Base-by-base conservation (phyloP, 768 basidiomycete species). In the Auricularia heimuer region DNA sequence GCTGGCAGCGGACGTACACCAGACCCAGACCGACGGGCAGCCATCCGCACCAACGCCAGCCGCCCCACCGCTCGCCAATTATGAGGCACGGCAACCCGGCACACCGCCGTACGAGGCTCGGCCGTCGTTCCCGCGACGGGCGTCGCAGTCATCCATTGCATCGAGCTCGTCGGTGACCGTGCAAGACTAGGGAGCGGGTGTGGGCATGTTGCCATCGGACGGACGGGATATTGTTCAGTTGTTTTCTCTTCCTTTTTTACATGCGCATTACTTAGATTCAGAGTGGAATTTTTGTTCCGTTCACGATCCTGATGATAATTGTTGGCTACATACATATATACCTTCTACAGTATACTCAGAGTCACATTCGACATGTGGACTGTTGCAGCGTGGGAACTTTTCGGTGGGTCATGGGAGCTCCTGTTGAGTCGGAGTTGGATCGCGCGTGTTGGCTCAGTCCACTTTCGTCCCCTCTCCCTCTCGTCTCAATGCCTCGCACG, bases 401-500 rank as follows among this genome's bases (percentile, higher is more conserved):
- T 45, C 44, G 10, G 10, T 45, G 44, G 11, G 10, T 45, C 18
- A 11, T 10, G 44, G 44, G 44, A 18, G 10, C 18, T 3, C 18
- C 14, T 16, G 47, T 51, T 51, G 14, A 18, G 47, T 51, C 47
- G 47, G 47, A 51, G 47, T 51, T 51, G 47, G 47, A 51, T 42
- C 16, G 47, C 47, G 47, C 47, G 47, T 18, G 18, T 51, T 51
- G 47, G 47, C 21, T 51, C 47, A 21, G 10, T 18, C 21, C 7
- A 6, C 14, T 21, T 8, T 51, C 47, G 10, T 18, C 1, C 39
- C 47, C 47, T 45, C 10, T 21, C 16, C 18, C 47, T 51, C 47
- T 51, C 47, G 18, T 51, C 47, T 65, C 58, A 62, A 65, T 62
- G 66, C 64, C 45, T 35, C 66, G 56, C 51, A 35, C 64, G 37